Conservation (phyloP, 2,329 filamentous ascomycete genomes). For the Cyphellophora europaea region DNA sequence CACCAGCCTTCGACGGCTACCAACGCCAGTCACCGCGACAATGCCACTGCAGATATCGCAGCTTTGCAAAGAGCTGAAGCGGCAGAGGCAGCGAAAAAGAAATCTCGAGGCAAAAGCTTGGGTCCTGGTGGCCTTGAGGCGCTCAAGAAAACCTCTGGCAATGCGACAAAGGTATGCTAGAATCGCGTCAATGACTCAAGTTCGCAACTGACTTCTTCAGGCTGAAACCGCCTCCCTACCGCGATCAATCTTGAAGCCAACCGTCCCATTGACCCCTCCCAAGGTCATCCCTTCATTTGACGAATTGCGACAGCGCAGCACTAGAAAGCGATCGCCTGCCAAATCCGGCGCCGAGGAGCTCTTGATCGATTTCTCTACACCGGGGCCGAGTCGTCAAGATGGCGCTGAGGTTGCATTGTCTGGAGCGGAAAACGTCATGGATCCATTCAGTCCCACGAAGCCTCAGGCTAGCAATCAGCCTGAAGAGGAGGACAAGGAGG, state of each 20-base stretch:
- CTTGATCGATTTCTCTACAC: constrained; percentile 35
- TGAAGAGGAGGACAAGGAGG: constrained; percentile 59
- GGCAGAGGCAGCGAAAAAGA: constrained; percentile 42
- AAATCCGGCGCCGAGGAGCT: constrained; percentile 20
- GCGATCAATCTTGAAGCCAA: constrained; percentile 73
- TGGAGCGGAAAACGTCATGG: constrained; percentile 41
- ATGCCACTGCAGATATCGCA: constrained; percentile 59
- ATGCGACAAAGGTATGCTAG: constrained; percentile 61
- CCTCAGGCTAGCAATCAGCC: constrained; percentile 3
- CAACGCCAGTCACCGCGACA: constrained; percentile 60
- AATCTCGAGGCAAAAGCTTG: constrained; percentile 89
- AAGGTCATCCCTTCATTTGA: constrained; percentile 55
- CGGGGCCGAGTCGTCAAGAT: constrained; percentile 22
- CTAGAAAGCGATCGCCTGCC: constrained; percentile 23
- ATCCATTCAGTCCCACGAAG: constrained; percentile 19
- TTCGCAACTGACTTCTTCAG: constrained; percentile 23
- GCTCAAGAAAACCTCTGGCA: constrained; percentile 64
- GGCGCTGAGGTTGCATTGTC: constrained; percentile 31
- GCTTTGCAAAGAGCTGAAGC: constrained; percentile 27
- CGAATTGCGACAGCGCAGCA: constrained; percentile 36
- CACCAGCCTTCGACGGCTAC: constrained; percentile 44
- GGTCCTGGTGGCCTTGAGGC: constrained; percentile 84
- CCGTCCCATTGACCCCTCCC: constrained; percentile 56
- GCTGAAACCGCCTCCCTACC: constrained; percentile 32
- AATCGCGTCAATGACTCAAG: constrained; percentile 10